These are phyloP conservation scores for Pulveroboletus sp. DNA, from an alignment of 768 basidiomycete species.

Conservation along the genomic window DNA sequence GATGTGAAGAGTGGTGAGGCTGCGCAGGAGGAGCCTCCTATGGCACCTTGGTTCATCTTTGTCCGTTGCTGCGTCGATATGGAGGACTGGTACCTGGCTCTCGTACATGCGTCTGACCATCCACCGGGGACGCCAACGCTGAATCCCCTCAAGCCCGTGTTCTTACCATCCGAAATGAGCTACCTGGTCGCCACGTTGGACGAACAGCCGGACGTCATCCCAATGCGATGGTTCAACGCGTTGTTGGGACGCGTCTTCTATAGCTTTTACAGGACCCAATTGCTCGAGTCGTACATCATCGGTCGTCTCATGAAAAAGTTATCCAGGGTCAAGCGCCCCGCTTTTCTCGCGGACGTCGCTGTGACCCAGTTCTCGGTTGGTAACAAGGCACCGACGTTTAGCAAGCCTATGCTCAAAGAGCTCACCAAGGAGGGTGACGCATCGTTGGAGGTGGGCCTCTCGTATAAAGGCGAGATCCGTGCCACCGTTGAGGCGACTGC, in stretches of 20 bases:
- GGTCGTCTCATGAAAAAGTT: slow-evolving; percentile 89
- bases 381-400: slow-evolving; percentile 75
- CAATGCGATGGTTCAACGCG: slow-evolving; percentile 97
- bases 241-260: slow-evolving; percentile 90
- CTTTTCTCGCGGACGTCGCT: slow-evolving; percentile 77
- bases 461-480: slow-evolving; percentile 82
- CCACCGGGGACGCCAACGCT: slow-evolving; percentile 60
- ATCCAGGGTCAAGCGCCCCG: slow-evolving; percentile 83
- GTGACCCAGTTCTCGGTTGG: slow-evolving; percentile 91
- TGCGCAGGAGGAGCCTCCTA: slow-evolving; percentile 47
- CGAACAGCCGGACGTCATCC: slow-evolving; percentile 91
- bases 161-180: slow-evolving; percentile 75
- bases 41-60: slow-evolving; percentile 90
- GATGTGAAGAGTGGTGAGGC: slow-evolving; percentile 33
- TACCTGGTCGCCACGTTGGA: slow-evolving; percentile 81
- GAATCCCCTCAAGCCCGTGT: slow-evolving; percentile 57
- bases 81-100: slow-evolving; percentile 94
- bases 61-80: slow-evolving; percentile 83
- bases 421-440: slow-evolving; percentile 93
- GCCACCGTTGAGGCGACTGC: slow-evolving; percentile 89
- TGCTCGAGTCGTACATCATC: slow-evolving; percentile 81
- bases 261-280: slow-evolving; percentile 80
- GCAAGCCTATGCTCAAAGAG: slow-evolving; percentile 98
- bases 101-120: slow-evolving; percentile 68
- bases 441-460: slow-evolving; percentile 77